Conservation (phyloP, 1,284 basidiomycete species). For the Fomitopsis pinicola region DNA sequence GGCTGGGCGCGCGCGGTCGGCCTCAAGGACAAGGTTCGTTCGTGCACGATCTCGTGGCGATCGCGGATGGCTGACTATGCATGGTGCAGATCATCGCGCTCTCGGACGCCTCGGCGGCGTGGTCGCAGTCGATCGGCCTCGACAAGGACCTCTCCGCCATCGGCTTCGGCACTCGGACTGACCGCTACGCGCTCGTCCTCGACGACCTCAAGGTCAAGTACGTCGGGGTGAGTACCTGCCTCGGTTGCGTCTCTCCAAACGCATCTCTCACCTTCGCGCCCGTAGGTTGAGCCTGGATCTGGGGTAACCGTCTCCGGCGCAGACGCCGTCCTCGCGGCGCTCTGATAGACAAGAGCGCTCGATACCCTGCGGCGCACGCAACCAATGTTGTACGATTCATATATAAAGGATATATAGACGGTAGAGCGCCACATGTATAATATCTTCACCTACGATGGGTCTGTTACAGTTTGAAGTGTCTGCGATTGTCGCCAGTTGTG, state of each 20-base stretch:
- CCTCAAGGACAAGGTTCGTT: constrained; percentile 62
- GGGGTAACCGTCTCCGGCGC: constrained; percentile 63
- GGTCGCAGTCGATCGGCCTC: constrained; percentile 63
- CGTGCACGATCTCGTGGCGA: constrained; percentile 1
- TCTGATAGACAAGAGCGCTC: constrained; percentile 6
- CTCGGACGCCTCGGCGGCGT: constrained; percentile 60
- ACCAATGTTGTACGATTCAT: background rate
- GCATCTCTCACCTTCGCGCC: constrained; percentile 2
- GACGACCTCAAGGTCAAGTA: constrained; percentile 70
- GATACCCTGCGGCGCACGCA: background rate
- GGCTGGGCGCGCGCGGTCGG: constrained; percentile 71
- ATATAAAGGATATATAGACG: background rate
- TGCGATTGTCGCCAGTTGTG: too few relatives aligned
- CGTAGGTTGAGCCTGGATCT: constrained; percentile 47
- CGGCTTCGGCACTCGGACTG: constrained; percentile 66
- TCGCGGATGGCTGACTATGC: background rate
- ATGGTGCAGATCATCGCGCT: constrained; percentile 51
- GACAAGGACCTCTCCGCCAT: constrained; percentile 55
- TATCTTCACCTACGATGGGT: background rate
- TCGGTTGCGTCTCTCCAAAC: background rate
- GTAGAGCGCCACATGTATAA: background rate
- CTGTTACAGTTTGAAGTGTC: background rate
- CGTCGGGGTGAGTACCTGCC: constrained; percentile 41
- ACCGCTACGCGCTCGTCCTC: constrained; percentile 67
- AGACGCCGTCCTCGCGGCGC: constrained; percentile 50